Evolutionary conservation across 2,329 filamentous ascomycete species (phyloP).

Genomic region (Ceratocystis cacaofunesta): DNA sequence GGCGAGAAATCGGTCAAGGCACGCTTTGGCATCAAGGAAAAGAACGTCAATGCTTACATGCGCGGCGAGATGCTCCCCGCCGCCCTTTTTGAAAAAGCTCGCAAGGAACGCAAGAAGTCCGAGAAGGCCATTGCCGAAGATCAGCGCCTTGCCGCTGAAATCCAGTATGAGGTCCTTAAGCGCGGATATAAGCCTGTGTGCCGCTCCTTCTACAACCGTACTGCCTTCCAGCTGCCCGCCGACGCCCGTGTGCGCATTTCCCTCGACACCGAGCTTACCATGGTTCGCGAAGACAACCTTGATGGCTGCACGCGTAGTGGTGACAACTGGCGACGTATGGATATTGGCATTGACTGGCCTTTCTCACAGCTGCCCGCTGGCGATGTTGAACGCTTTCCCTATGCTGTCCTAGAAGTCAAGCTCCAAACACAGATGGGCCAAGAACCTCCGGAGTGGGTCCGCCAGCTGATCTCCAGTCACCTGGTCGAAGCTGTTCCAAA

Average conservation of each 20-base stretch:
- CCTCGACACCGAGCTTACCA: conserved; percentile 86
- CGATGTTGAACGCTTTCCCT: conserved; percentile 84
- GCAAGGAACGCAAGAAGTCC: conserved; percentile 87
- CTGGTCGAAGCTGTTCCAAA: conserved; percentile 97
- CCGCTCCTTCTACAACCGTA: conserved; percentile 94
- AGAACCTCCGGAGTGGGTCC: conserved; percentile 91
- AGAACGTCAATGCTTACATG: conserved; percentile 88
- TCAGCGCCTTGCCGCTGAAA: conserved; percentile 75
- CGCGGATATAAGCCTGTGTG: conserved; percentile 79
- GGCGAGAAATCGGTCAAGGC: conserved; percentile 98
- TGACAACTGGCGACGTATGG: conserved; percentile 89
- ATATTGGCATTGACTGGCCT: conserved; percentile 91
- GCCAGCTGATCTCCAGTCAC: conserved; percentile 81
- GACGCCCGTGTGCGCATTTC: conserved; percentile 94
- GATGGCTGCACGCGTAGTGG: conserved; percentile 64
- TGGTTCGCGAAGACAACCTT: conserved; percentile 89
- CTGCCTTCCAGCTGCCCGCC: conserved; percentile 90
- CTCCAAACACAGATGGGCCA: conserved; percentile 91
- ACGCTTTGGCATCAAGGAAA: conserved; percentile 88
- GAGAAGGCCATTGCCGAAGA: conserved; percentile 83
- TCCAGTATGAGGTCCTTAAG: conserved; percentile 85
- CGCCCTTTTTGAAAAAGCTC: conserved; percentile 89
- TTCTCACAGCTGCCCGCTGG: conserved; percentile 76
- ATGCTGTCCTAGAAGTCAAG: conserved; percentile 93
- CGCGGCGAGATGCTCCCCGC: conserved; percentile 70